phyloP scores from a whole-genome alignment of 2,329 filamentous ascomycete species.

The Colletotrichum camelliae region DNA sequence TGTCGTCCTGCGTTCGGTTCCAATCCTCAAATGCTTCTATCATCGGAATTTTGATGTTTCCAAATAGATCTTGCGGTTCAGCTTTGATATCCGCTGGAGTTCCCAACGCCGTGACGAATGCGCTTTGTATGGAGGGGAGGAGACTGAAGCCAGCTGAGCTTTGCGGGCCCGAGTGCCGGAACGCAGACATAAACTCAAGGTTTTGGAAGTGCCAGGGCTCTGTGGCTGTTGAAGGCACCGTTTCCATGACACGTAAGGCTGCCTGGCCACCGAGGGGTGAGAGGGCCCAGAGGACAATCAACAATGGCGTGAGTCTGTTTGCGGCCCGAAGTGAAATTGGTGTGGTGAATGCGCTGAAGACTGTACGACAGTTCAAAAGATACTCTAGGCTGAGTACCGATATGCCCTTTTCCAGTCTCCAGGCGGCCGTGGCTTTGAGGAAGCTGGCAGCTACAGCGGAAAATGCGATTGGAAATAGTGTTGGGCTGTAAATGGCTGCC shows the following conservation, averaged over 20 bases:
- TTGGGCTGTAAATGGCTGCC: neutral
- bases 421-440: neutral
- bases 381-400: neutral
- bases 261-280: slow-evolving; percentile 6
- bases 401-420: neutral
- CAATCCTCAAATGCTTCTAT: neutral
- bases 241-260: neutral
- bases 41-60: slow-evolving; percentile 4
- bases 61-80: neutral
- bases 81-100: neutral
- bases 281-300: neutral
- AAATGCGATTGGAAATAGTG: slow-evolving; percentile 2
- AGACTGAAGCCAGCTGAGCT: neutral
- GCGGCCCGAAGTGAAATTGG: neutral
- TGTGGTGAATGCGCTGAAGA: neutral
- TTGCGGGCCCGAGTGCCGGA: neutral
- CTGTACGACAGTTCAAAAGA: neutral
- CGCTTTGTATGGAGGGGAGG: neutral
- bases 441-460: slow-evolving; percentile 1
- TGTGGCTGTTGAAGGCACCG: neutral
- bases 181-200: neutral
- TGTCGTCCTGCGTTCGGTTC: too few species aligned
- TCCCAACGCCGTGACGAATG: neutral
- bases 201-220: neutral
- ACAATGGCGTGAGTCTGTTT: neutral